Conservation (phyloP, 208 protist species). For the Trypanosoma brucei region DNA sequence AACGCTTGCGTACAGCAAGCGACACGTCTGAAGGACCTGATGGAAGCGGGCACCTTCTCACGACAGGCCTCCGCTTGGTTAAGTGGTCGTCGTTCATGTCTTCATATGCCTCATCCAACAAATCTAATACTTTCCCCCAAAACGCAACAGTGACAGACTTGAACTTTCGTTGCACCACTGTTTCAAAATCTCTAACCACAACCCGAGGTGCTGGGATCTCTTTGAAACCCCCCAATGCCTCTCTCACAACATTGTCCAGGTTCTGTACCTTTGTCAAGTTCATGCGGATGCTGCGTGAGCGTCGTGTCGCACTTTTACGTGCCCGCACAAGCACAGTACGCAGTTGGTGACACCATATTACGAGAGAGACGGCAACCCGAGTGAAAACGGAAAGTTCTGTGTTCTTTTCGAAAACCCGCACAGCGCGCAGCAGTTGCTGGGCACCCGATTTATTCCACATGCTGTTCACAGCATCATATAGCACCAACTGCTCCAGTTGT, state of each 20-base stretch:
- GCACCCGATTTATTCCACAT: conserved; percentile 56
- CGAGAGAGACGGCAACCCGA: conserved; percentile 36
- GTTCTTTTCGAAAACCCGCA: conserved; percentile 44
- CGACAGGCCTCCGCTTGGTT: background rate
- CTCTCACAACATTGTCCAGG: conserved; percentile 4
- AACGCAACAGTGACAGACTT: conserved; percentile 14
- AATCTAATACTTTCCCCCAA: conserved; percentile 17
- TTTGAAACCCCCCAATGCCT: conserved; percentile 27
- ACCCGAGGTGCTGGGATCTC: background rate
- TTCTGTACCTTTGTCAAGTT: conserved; percentile 13
- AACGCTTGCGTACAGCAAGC: background rate
- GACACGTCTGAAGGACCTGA: background rate
- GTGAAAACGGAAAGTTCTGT: conserved; percentile 26
- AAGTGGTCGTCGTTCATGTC: background rate
- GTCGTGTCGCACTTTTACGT: conserved; percentile 2
- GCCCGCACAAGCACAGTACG: conserved; percentile 26
- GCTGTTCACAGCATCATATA: conserved; percentile 34
- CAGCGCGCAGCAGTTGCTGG: conserved; percentile 21
- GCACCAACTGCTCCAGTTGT: conserved; percentile 18
- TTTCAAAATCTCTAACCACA: conserved; percentile 12
- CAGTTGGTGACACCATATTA: conserved; percentile 62
- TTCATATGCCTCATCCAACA: conserved; percentile 12
- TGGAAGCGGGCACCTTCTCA: background rate
- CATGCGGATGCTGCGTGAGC: background rate
- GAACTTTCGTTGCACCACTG: conserved; percentile 13